A percentile compares a stretch with the other conserved stretches of the same genome.
Conservation (phyloP, 2,329 filamentous ascomycete species). For the Xylaria sp. region DNA sequence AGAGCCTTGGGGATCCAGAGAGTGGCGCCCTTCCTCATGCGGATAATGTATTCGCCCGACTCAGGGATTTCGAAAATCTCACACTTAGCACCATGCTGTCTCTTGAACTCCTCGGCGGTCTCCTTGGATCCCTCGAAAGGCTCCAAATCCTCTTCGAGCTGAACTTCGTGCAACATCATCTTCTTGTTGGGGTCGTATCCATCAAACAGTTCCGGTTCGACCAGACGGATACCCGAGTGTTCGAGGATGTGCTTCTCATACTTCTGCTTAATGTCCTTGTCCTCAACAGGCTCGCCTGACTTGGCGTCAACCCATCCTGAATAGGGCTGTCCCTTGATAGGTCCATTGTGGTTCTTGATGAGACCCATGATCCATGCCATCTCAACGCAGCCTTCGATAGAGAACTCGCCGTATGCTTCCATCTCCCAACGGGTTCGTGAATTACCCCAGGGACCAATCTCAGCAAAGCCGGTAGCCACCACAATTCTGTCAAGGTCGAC, state of each 20-base stretch:
- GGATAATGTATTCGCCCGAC: slow-evolving; percentile 91
- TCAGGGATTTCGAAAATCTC: slow-evolving; percentile 95
- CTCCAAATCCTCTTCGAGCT: slow-evolving; percentile 95
- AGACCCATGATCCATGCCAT: slow-evolving; percentile 99
- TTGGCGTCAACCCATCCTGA: slow-evolving; percentile 96
- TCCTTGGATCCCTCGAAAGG: slow-evolving; percentile 98
- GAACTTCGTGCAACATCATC: slow-evolving; percentile 95
- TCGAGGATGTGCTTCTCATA: slow-evolving; percentile 97
- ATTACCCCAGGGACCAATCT: slow-evolving; percentile 98
- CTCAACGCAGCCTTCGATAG: slow-evolving; percentile 94
- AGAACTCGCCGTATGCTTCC: slow-evolving; percentile 96
- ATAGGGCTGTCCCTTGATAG: slow-evolving; percentile 94
- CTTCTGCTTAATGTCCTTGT: slow-evolving; percentile 96
- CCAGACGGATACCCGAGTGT: slow-evolving; percentile 94
- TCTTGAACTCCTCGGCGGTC: slow-evolving; percentile 95
- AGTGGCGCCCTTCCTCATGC: slow-evolving; percentile 91
- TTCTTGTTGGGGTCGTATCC: slow-evolving; percentile 99
- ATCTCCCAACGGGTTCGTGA: slow-evolving; percentile 98
- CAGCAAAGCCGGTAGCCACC: slow-evolving; percentile 94
- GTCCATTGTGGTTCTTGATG: slow-evolving; percentile 97
- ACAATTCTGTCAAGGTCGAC: slow-evolving; percentile 98
- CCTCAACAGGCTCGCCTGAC: slow-evolving; percentile 91
- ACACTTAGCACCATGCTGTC: slow-evolving; percentile 95
- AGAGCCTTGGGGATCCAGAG: slow-evolving; percentile 97
- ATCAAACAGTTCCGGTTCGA: slow-evolving; percentile 94